phyloP scores from a whole-genome alignment of 2,329 filamentous ascomycete genomes.

The Sporothrix curviconia region DNA sequence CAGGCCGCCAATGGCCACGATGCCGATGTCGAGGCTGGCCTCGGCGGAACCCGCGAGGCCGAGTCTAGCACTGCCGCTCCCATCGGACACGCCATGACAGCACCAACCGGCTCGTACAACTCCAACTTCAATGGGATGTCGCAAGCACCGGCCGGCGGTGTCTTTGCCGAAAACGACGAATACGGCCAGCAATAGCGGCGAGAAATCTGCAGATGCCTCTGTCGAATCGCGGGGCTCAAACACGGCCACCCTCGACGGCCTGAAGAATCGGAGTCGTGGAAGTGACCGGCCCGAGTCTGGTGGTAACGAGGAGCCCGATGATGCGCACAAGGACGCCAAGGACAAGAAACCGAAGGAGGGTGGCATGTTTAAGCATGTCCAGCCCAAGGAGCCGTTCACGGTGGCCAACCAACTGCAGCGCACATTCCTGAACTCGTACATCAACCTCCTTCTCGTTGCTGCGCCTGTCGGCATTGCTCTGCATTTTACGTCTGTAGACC shows the following conservation, averaged over 20 bases:
- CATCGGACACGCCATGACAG: conserved; percentile 27
- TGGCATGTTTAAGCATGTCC: conserved; percentile 38
- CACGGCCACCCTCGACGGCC: conserved; percentile 15
- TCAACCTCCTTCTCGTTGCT: conserved; percentile 73
- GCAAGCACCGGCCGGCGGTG: background rate
- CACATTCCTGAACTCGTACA: conserved; percentile 74
- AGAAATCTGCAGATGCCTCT: background rate
- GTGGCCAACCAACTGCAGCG: conserved; percentile 61
- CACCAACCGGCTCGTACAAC: conserved; percentile 4
- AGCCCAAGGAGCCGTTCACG: conserved; percentile 52
- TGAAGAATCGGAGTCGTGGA: conserved; percentile 23
- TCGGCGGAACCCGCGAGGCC: conserved; percentile 18
- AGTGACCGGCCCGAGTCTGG: conserved; percentile 15
- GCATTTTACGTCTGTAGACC: conserved; percentile 51
- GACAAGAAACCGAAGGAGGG: conserved; percentile 34
- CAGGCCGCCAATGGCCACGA: background rate
- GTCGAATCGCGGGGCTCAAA: conserved; percentile 9
- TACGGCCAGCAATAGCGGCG: background rate
- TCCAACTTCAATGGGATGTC: background rate
- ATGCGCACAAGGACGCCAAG: conserved; percentile 28
- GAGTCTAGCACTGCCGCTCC: conserved; percentile 23
- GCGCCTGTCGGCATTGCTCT: conserved; percentile 71
- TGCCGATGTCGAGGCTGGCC: conserved; percentile 30
- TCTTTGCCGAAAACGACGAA: conserved; percentile 6
- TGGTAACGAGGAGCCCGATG: conserved; percentile 14